Conservation (phyloP, 805 yeast genomes). For the Tetrapisispora iriomotensis region DNA sequence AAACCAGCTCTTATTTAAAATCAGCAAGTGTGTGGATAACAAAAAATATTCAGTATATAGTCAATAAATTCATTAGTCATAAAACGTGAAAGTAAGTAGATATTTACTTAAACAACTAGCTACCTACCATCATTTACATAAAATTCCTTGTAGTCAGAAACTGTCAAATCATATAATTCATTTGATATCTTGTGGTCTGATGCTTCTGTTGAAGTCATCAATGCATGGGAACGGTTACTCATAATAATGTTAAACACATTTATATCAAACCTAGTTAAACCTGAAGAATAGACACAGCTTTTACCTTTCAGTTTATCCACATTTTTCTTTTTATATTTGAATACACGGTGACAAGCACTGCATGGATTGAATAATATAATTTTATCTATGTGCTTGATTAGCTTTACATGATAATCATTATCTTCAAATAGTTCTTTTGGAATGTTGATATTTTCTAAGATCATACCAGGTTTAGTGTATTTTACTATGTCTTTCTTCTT, state of each 20-base stretch:
- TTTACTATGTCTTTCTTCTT: slow-evolving; percentile 8
- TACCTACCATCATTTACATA: background rate
- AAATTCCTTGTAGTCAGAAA: background rate
- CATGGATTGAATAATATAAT: slow-evolving; percentile 45
- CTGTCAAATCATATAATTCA: background rate
- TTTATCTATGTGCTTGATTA: slow-evolving; percentile 25
- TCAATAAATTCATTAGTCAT: no score
- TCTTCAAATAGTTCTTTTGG: background rate
- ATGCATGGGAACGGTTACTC: background rate
- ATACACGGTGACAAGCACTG: slow-evolving; percentile 37
- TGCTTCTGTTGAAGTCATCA: no score
- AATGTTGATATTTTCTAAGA: background rate
- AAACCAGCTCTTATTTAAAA: no score
- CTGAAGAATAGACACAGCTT: slow-evolving; percentile 48
- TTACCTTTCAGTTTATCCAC: slow-evolving; percentile 27
- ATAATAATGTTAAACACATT: slow-evolving; percentile 18
- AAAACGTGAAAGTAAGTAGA: no score
- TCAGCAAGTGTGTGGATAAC: no score
- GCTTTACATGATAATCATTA: background rate
- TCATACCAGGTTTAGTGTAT: background rate
- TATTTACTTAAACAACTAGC: no score
- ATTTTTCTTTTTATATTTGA: slow-evolving; percentile 5
- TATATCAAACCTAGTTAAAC: slow-evolving; percentile 56
- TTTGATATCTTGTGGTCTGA: no score
- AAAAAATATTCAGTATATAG: no score